Evolutionary conservation across 768 basidiomycete species (phyloP), one percentile per base, ranked within the genome.

Genomic region (Kwoniella europaea): DNA sequence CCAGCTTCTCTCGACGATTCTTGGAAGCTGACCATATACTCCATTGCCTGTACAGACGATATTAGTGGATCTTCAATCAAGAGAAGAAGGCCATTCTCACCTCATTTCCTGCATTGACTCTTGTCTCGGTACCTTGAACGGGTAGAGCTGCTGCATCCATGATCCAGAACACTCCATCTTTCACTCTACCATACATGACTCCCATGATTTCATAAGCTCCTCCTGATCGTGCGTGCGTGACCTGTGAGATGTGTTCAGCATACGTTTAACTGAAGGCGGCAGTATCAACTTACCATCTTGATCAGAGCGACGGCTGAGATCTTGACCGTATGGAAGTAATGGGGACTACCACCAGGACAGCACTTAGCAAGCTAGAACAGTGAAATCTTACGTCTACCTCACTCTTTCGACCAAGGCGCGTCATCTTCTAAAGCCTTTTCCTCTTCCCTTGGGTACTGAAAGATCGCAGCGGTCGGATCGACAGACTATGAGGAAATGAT

Each of bases 151-250:
- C 98, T 12, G 93, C 94, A 84, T 99, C 97, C 89, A 97, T 91
- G 80, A 99, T 90, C 82, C 85, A 83, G 70, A 87, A 84, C 3
- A 84, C 82, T 35, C 82, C 81, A 62, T 84, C 85, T 62, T 84
- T 76, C 46, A 97, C 91, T 84, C 97, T 96, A 67, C 95, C 95
- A 84, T 97, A 95, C 94, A 99, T 97, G 42, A 98, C 88, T 10
- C 96, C 96, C 96, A 99, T 99, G 81, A 99, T 97, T 85, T 99
- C 96, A 86, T 98, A 93, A 69, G 92, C 91, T 5, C 97, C 96
- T 69, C 96, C 96, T 2, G 96, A 98, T 62, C 96, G 90, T 42
- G 96, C 96, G 83, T 98, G 96, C 43, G 85, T 87, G 44, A 86
- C 85, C 85, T 86, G 53, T 4, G 24, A 5, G 16, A 64, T 24